Conservation (phyloP, 441 rosid genomes). For the Kokia cookei region DNA sequence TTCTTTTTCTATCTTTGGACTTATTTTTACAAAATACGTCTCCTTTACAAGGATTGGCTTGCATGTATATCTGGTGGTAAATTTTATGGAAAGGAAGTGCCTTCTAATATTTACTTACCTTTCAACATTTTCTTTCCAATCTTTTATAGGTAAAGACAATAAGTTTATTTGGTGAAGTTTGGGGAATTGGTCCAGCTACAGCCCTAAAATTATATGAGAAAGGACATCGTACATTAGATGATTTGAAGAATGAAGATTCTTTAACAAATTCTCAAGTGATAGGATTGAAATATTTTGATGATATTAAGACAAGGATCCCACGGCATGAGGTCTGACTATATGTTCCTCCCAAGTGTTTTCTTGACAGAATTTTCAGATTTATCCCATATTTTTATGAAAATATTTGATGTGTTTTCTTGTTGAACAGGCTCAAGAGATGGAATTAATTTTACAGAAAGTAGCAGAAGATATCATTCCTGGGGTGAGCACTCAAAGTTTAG, state of each 20-base stretch:
- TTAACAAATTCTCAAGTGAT: conserved; percentile 73
- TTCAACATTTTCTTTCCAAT: conserved; percentile 6
- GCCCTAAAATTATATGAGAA: conserved; percentile 88
- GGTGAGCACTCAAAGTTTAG: conserved; percentile 36
- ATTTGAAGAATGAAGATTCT: conserved; percentile 72
- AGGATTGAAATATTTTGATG: conserved; percentile 88
- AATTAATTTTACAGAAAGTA: conserved; percentile 60
- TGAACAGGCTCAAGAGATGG: conserved; percentile 80
- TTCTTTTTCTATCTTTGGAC: not conserved
- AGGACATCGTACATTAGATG: conserved; percentile 75
- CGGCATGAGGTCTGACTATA: conserved; percentile 61
- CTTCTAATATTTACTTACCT: not conserved
- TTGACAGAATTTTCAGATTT: conserved; percentile 5
- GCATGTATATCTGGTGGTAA: not conserved
- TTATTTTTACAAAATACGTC: not conserved
- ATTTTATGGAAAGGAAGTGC: not conserved
- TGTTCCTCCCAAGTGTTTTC: conserved; percentile 13
- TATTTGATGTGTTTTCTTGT: conserved; percentile 1
- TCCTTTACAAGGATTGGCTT: not conserved
- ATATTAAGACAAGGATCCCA: conserved; percentile 77
- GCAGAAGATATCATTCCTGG: conserved; percentile 76
- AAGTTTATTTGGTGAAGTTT: conserved; percentile 82
- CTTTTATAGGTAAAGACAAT: conserved; percentile 68
- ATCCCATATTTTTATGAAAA: not conserved
- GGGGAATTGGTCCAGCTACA: conserved; percentile 98